A percentile compares a stretch with the other conserved stretches of the same genome.
Conservation (phyloP, 169 alveolate genomes). For the Babesia ovis region DNA sequence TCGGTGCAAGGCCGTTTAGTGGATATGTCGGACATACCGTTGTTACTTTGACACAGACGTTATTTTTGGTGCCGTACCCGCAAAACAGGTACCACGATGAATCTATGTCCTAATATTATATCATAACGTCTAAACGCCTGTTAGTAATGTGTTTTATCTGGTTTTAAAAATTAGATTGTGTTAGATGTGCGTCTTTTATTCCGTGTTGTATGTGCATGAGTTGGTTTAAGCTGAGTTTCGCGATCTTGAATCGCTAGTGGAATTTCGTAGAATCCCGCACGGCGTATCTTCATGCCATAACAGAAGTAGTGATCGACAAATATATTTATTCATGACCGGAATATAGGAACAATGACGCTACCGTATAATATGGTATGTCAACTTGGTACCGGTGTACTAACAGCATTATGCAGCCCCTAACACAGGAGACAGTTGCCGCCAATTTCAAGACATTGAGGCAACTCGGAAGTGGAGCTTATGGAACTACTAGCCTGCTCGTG, state of each 20-base stretch:
- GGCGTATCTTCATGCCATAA: not conserved
- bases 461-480: constrained; percentile 76
- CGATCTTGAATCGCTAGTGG: not conserved
- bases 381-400: not conserved
- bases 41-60: constrained; percentile 14
- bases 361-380: constrained; percentile 21
- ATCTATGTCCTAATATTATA: constrained; percentile 4
- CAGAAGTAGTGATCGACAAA: too few species aligned
- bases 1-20: constrained; percentile 19
- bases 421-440: constrained; percentile 1
- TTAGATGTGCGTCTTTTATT: not conserved
- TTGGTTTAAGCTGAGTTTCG: not conserved
- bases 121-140: not conserved
- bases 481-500: constrained; percentile 70
- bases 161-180: not conserved
- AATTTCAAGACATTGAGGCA: constrained; percentile 35
- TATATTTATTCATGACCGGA: not conserved
- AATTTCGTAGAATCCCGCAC: not conserved
- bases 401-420: constrained; percentile 11
- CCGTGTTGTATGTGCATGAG: not conserved
- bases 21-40: constrained; percentile 68
- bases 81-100: constrained; percentile 31
- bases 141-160: not conserved
- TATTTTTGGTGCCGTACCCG: constrained; percentile 2
- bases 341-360: not conserved